These are phyloP conservation scores for Exserohilum rostratum DNA, from an alignment of 2,329 filamentous ascomycete species.

Conservation along the genomic window DNA sequence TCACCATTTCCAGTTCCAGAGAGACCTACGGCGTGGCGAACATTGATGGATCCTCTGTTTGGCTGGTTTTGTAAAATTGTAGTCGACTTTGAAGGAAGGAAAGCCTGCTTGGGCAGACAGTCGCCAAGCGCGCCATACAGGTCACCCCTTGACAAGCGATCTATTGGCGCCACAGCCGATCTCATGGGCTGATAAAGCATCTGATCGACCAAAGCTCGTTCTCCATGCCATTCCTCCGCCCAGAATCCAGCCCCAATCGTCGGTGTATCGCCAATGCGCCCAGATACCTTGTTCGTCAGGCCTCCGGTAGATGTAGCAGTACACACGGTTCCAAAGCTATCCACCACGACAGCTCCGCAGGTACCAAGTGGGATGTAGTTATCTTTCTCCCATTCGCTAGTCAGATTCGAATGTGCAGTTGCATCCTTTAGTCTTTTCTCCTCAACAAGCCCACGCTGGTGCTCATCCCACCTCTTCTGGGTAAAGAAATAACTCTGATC, in stretches of 20 bases:
- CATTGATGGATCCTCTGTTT: conserved; percentile 4
- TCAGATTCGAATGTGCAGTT: conserved; percentile 29
- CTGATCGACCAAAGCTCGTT: conserved; percentile 47
- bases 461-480: conserved; percentile 77
- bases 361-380: conserved; percentile 83
- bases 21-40: conserved; percentile 59
- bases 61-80: neutral
- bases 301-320: conserved; percentile 73
- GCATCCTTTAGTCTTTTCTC: conserved; percentile 52
- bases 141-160: conserved; percentile 40
- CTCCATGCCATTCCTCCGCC: conserved; percentile 78
- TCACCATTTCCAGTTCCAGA: conserved; percentile 90
- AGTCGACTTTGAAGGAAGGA: conserved; percentile 29
- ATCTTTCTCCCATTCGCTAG: conserved; percentile 61
- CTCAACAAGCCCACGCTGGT: conserved; percentile 62
- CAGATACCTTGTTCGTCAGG: conserved; percentile 86
- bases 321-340: conserved; percentile 75
- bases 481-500: conserved; percentile 79
- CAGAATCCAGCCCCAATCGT: conserved; percentile 85
- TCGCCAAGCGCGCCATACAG: conserved; percentile 62
- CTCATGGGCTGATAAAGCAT: conserved; percentile 30
- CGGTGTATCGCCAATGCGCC: conserved; percentile 85
- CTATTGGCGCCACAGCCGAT: conserved; percentile 22
- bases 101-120: conserved; percentile 61
- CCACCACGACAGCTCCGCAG: conserved; percentile 80